Conservation (phyloP, 495 filamentous ascomycete genomes). For the Lentithecium fluviatile region DNA sequence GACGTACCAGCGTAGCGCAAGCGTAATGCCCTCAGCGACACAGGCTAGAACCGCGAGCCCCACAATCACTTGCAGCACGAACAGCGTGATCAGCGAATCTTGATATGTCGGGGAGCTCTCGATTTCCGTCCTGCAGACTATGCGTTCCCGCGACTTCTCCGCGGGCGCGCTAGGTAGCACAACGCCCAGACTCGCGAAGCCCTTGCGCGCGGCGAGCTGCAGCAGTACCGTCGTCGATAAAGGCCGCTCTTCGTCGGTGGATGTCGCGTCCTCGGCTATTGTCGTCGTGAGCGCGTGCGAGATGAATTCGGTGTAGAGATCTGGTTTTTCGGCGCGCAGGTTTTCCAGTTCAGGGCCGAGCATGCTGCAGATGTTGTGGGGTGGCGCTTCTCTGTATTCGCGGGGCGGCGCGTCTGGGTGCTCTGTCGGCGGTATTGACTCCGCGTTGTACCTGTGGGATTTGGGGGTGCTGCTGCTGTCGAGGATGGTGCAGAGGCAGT, state of each 20-base stretch:
- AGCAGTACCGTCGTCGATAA: neutral
- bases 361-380: neutral
- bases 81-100: constrained; percentile 8
- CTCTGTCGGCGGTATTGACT: neutral
- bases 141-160: constrained; percentile 3
- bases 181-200: neutral
- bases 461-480: neutral
- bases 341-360: constrained; percentile 17
- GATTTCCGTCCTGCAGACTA: constrained; percentile 7
- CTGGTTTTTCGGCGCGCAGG: constrained; percentile 12
- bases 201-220: neutral
- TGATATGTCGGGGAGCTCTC: constrained; percentile 10
- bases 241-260: neutral
- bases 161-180: constrained; percentile 8
- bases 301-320: constrained; percentile 9
- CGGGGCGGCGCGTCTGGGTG: neutral
- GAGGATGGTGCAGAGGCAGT: constrained; percentile 14
- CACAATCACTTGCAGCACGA: constrained; percentile 11
- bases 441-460: too few species aligned
- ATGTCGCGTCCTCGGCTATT: neutral
- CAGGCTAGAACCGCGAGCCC: constrained; percentile 17
- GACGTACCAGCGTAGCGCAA: constrained; percentile 8
- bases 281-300: neutral
- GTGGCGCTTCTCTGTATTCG: too few species aligned
- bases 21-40: constrained; percentile 10